Percentiles rank a stretch among this genome's conserved stretches.
Evolutionary conservation across 805 yeast species (phyloP).

Genomic region (Schizosaccharomyces cryophilus): DNA sequence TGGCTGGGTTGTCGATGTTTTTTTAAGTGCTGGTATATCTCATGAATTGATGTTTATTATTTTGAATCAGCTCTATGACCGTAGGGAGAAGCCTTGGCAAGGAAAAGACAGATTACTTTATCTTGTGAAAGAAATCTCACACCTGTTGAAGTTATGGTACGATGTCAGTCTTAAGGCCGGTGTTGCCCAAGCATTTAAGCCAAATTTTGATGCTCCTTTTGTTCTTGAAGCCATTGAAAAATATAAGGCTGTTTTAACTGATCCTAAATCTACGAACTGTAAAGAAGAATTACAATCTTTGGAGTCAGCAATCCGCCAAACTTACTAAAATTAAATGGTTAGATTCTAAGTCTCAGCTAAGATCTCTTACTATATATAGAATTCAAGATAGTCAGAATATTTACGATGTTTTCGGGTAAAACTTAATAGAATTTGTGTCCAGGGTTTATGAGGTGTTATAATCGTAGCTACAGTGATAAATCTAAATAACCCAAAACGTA

Average conservation of each 20-base stretch:
- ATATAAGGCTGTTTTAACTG: not conserved
- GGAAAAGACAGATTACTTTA: not conserved
- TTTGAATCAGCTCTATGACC: constrained; percentile 12
- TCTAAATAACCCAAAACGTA: too few relatives aligned
- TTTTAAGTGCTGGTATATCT: constrained; percentile 15
- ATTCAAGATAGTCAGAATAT: too few relatives aligned
- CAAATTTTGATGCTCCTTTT: not conserved
- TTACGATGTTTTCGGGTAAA: too few relatives aligned
- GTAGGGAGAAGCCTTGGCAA: constrained; percentile 12
- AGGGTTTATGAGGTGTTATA: too few relatives aligned
- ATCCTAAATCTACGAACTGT: not conserved
- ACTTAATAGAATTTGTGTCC: too few relatives aligned
- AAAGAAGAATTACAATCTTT: not conserved
- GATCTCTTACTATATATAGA: too few relatives aligned
- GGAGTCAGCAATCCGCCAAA: not conserved
- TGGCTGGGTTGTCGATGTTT: constrained; percentile 17
- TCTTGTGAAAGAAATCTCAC: not conserved
- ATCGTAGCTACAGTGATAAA: too few relatives aligned
- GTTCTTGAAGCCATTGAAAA: not conserved
- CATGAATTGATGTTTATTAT: constrained; percentile 11
- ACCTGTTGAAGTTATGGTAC: not conserved
- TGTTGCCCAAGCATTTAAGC: not conserved
- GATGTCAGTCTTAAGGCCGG: not conserved
- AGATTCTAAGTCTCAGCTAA: too few relatives aligned
- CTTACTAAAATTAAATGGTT: not conserved